Evolutionary conservation across 1,284 basidiomycete genomes (phyloP).

Genomic region (Termitomyces sp.): DNA sequence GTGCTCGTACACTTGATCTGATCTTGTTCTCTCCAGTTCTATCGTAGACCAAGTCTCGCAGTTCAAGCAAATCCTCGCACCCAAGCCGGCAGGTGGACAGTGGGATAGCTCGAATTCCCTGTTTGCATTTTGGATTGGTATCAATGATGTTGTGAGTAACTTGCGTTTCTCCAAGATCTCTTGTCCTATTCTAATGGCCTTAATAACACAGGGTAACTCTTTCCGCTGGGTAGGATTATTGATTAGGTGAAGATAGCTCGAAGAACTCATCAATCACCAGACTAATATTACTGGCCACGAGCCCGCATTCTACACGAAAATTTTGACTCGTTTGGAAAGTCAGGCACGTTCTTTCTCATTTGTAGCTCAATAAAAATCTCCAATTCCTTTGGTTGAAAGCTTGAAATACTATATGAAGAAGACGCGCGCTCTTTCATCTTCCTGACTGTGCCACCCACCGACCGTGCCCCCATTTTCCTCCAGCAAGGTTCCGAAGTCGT

Average conservation of each 20-base stretch:
- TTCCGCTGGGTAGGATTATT: constrained; percentile 40
- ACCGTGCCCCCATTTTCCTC: constrained; percentile 52
- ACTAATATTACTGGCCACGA: constrained; percentile 45
- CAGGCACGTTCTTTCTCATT: constrained; percentile 32
- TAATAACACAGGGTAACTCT: constrained; percentile 42
- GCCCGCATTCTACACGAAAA: constrained; percentile 40
- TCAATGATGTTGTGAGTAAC: constrained; percentile 52
- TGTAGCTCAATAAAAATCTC: not conserved
- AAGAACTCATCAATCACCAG: constrained; percentile 23
- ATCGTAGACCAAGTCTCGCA: constrained; percentile 58
- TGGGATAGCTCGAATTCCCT: constrained; percentile 54
- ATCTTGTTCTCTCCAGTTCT: constrained; percentile 33
- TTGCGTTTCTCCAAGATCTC: not conserved
- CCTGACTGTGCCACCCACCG: constrained; percentile 60
- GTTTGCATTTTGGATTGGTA: constrained; percentile 64
- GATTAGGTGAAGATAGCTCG: not conserved
- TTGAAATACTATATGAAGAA: constrained; percentile 46
- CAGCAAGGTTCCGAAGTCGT: constrained; percentile 40
- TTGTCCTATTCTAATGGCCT: not conserved
- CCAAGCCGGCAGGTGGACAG: constrained; percentile 43
- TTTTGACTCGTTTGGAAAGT: constrained; percentile 53
- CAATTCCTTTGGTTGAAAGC: constrained; percentile 26
- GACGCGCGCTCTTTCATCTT: constrained; percentile 63
- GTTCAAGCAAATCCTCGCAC: constrained; percentile 47
- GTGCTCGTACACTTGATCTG: not conserved